Evolutionary conservation across 495 filamentous ascomycete species (phyloP).

Genomic region (Podospora anserina): DNA sequence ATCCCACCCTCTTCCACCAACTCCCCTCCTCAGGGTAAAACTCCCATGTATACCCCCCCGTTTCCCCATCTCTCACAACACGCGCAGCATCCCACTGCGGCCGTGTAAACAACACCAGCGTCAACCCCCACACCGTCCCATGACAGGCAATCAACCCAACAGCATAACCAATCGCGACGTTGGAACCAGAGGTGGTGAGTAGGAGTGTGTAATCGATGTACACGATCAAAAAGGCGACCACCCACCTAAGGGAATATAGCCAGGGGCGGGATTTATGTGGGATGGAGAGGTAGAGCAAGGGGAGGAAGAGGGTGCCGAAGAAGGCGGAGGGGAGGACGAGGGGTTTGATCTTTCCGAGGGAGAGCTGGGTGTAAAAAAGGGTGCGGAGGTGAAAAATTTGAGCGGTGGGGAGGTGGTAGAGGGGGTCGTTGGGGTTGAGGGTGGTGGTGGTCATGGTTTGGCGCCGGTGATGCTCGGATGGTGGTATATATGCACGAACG

Average conservation of each 20-base stretch:
- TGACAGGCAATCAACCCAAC: constrained; percentile 64
- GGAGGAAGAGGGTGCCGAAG: constrained; percentile 47
- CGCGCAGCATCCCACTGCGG: constrained; percentile 64
- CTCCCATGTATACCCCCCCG: constrained; percentile 62
- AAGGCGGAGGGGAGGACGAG: constrained; percentile 56
- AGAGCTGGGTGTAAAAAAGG: constrained; percentile 18
- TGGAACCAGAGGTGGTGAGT: constrained; percentile 48
- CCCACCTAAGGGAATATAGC: constrained; percentile 50
- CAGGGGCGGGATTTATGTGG: constrained; percentile 52
- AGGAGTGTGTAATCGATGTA: constrained; percentile 42
- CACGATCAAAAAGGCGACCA: constrained; percentile 48
- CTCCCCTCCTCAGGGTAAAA: constrained; percentile 56
- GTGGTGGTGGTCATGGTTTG: constrained; percentile 19
- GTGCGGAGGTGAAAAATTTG: neutral
- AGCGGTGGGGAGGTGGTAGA: neutral
- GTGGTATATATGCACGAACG: neutral
- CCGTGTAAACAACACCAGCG: constrained; percentile 61
- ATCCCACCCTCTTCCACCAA: constrained; percentile 63
- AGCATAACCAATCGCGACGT: constrained; percentile 63
- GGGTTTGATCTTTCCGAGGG: constrained; percentile 43
- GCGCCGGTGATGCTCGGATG: constrained; percentile 2
- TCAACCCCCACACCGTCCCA: constrained; percentile 61
- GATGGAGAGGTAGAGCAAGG: constrained; percentile 56
- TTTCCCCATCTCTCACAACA: constrained; percentile 49
- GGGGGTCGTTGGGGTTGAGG: constrained; percentile 3